Conservation (phyloP, 805 yeast species). For the Metschnikowia noctiluminum region DNA sequence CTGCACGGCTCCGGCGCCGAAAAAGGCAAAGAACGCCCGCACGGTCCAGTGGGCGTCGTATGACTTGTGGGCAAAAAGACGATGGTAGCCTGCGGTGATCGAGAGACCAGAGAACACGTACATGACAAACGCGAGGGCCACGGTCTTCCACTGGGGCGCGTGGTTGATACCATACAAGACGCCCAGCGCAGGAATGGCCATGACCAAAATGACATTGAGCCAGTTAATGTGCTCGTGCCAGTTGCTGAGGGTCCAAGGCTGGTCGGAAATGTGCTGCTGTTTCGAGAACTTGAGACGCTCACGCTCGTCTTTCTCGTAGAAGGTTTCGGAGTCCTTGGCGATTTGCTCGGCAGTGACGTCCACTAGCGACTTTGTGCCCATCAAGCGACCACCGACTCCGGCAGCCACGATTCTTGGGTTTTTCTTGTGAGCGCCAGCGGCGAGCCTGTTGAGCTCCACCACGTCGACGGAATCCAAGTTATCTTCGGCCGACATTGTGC, state of each 20-base stretch:
- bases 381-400: slow-evolving; percentile 67
- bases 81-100: slow-evolving; percentile 82
- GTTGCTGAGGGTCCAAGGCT: slow-evolving; percentile 70
- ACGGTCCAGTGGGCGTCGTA: slow-evolving; percentile 61
- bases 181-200: slow-evolving; percentile 58
- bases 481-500: slow-evolving; percentile 14
- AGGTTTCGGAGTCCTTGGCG: slow-evolving; percentile 44
- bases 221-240: slow-evolving; percentile 78
- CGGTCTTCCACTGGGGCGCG: slow-evolving; percentile 51
- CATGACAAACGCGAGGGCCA: slow-evolving; percentile 49
- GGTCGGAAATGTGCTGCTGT: slow-evolving; percentile 63
- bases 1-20: slow-evolving; percentile 81
- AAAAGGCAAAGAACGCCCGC: slow-evolving; percentile 63
- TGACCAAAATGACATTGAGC: slow-evolving; percentile 66
- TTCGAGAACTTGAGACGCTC: slow-evolving; percentile 40
- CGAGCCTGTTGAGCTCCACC: slow-evolving; percentile 69
- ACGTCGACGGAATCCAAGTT: slow-evolving; percentile 48
- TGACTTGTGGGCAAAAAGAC: slow-evolving; percentile 76
- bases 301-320: slow-evolving; percentile 36
- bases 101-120: slow-evolving; percentile 66
- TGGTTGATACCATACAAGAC: slow-evolving; percentile 40
- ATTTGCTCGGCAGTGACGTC: slow-evolving; percentile 63
- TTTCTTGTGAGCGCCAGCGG: slow-evolving; percentile 76
- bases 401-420: slow-evolving; percentile 74
- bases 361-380: slow-evolving; percentile 78